These are phyloP conservation scores for Ceratobasidium sp. DNA, from an alignment of 1,284 basidiomycete genomes.

Conservation along the genomic window DNA sequence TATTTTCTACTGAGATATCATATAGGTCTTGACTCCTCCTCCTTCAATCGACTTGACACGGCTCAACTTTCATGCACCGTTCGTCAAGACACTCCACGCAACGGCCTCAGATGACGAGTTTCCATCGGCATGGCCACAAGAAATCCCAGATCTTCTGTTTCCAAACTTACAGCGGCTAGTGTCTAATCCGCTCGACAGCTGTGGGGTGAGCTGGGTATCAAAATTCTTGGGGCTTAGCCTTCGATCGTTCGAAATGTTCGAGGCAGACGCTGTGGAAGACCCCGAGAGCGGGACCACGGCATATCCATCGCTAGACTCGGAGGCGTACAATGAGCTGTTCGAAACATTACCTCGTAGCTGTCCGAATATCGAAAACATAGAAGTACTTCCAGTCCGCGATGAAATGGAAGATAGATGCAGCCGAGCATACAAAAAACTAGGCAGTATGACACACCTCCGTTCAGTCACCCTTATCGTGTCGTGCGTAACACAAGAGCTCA, in stretches of 20 bases:
- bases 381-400: neutral
- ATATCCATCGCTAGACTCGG: neutral
- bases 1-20: no score
- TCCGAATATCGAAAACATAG: neutral
- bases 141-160: no score
- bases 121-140: no score
- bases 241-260: neutral
- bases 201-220: neutral
- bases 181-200: no score
- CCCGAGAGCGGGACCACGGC: neutral
- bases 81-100: no score
- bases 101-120: no score
- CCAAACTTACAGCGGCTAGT: neutral
- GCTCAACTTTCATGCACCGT: no score
- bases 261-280: neutral
- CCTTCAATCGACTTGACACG: no score
- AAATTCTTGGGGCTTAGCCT: neutral
- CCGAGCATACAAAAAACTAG: neutral
- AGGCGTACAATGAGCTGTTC: neutral
- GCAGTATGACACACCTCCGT: neutral
- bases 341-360: neutral
- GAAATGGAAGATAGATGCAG: neutral
- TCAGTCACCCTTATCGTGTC: neutral
- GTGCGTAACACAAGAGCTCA: neutral
- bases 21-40: no score